Base-by-base conservation (phyloP, 2,329 filamentous ascomycete species). In the Aureobasidium pullulans region DNA sequence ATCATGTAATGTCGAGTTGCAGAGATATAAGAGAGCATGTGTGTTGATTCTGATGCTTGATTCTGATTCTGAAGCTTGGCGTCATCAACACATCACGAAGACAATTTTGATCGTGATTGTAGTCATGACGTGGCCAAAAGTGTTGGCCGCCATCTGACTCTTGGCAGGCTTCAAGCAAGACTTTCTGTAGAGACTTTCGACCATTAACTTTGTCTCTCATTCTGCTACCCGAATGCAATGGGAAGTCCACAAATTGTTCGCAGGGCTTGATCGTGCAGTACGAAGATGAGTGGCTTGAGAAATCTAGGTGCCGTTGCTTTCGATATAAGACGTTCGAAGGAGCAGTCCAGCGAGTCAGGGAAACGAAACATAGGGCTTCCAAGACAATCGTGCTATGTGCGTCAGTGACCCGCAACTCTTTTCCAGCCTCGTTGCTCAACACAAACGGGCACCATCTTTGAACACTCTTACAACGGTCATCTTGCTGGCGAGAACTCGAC, bases 321-420 rank as follows among this genome's bases (percentile, higher is more conserved):
- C 16, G n/a, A 43, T 56, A 44, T 29, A 46, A 34, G 31, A 28
- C 52, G 40, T 56, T 56, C 40, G 8, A 28, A 46, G 29, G 19
- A 36, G 29, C 16, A 9, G 7, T 31, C 4, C 10, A 46, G 23
- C 52, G 23, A 23, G 23, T 23, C 23, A 23, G 23, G 23, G 23
- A 3, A 23, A 23, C 23, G 23, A 23, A 23, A 23, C 23, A 23
- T 23, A 23, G 23, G 23, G 23, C 23, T 23, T 23, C 23, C 23
- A 23, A 23, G 23, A 23, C 23, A 23, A 23, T 23, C 23, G 23
- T 23, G 23, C 23, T 23, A 29, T 34, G 23, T 53, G 43, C 50
- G 50, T 54, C 50, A 54, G 37, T 9, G 50, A 43, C 50, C 50
- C 50, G 50, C 50, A 54, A 23, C 50, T 31, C n/a, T 31, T 11